Evolutionary conservation across 1,284 basidiomycete genomes (phyloP).

Genomic region (Trichosporon ovoides): DNA sequence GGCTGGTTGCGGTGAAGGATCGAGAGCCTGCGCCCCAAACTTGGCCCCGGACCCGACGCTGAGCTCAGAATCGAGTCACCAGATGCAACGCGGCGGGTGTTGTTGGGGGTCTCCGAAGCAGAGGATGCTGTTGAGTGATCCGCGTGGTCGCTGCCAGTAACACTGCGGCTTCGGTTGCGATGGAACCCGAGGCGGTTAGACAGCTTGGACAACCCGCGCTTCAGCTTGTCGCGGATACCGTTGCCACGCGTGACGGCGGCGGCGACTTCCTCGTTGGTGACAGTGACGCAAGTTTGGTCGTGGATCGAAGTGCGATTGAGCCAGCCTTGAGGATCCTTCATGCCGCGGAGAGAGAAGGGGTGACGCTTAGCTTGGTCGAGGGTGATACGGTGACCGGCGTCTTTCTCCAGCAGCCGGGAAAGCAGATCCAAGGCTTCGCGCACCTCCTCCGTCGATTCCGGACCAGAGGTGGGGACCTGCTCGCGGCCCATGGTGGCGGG

Average conservation of each 20-base stretch:
- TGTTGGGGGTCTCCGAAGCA: not conserved
- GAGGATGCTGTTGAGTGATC: conserved; percentile 10
- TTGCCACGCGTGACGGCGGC: conserved; percentile 58
- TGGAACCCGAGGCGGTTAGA: conserved; percentile 32
- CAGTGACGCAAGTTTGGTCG: conserved; percentile 58
- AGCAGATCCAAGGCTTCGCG: conserved; percentile 66
- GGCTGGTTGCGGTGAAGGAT: conserved; percentile 2
- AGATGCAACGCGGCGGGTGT: conserved; percentile 12
- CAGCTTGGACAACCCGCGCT: conserved; percentile 38
- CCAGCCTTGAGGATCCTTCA: conserved; percentile 71
- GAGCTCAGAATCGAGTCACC: conserved; percentile 14
- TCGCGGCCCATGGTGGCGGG: conserved; percentile 74
- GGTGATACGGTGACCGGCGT: conserved; percentile 69
- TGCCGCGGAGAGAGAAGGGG: conserved; percentile 72
- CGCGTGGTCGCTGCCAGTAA: conserved; percentile 26
- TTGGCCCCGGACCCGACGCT: not conserved
- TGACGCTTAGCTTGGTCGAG: conserved; percentile 73
- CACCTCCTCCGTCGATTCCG: conserved; percentile 45
- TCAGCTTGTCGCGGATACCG: conserved; percentile 38
- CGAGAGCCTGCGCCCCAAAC: conserved; percentile 13
- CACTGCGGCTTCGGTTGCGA: conserved; percentile 32
- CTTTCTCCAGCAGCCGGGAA: conserved; percentile 74
- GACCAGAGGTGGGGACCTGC: conserved; percentile 55
- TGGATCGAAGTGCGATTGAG: conserved; percentile 66
- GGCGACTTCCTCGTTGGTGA: conserved; percentile 74